Evolutionary conservation across 306 rosid species (phyloP).

Genomic region (Malus fusca): DNA sequence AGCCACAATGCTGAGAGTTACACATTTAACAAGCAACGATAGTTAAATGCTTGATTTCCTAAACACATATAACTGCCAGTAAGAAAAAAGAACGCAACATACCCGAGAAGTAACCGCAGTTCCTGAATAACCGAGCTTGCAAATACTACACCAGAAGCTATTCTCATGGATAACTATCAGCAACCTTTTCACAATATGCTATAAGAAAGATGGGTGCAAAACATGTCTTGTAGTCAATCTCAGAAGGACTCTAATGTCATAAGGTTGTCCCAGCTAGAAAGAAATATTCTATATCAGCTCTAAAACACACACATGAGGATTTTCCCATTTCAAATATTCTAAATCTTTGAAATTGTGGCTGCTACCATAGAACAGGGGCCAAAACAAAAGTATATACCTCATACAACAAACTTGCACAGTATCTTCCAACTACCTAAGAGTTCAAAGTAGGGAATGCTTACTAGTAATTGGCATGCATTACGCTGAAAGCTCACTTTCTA

Average conservation of each 20-base stretch:
- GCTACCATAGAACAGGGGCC: background rate
- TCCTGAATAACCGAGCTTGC: slow-evolving; percentile 64
- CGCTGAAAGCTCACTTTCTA: background rate
- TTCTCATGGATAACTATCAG: slow-evolving; percentile 70
- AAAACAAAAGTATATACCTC: too few relatives aligned
- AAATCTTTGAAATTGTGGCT: background rate
- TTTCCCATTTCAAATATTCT: background rate
- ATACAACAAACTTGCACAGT: background rate
- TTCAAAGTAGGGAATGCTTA: background rate
- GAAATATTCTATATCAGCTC: too few relatives aligned
- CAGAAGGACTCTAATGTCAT: background rate
- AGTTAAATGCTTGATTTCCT: background rate
- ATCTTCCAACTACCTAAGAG: background rate
- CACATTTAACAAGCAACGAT: background rate
- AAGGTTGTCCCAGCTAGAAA: background rate
- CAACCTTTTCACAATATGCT: slow-evolving; percentile 18
- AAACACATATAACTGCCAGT: background rate
- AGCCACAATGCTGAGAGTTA: background rate
- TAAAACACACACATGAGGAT: too few relatives aligned
- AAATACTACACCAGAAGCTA: slow-evolving; percentile 85
- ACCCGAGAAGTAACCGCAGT: slow-evolving; percentile 86
- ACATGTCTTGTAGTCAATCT: background rate
- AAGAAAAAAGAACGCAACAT: slow-evolving; percentile 12
- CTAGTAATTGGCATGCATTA: background rate
- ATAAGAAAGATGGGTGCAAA: background rate